Base-by-base conservation (phyloP, 305 asterid species). In the Caryopteris hybrid region DNA sequence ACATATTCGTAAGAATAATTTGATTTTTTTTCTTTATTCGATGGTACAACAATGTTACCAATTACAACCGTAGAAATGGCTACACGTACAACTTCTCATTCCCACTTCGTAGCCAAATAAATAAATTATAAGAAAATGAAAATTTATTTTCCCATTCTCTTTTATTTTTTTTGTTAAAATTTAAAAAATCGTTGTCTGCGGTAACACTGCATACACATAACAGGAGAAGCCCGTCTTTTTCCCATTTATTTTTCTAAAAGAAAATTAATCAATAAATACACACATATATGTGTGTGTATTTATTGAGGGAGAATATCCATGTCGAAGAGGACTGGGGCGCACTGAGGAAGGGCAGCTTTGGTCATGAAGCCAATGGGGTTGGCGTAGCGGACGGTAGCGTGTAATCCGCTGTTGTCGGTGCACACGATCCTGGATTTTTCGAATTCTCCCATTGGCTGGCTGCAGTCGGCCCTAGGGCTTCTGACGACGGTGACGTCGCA, bases 311-410 rank as follows among this genome's bases (percentile, higher is more conserved):
- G 20, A 45, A 76, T 64, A 22, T 70, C 86, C 82, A 88, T 6
- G 6, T 81, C 69, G 11, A 56, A 33, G 56, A 84, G 74, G 29
- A 81, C 66, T 1, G 63, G 27, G 5, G 21, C 61, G 75, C 96
- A 88, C 3, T 50, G 14, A 0, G 77, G 12, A 8, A 29, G n/a
- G 13, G 77, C 56, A 8, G 58, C 5, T 6, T n/a, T 4, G 5
- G 82, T 81, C 85, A 76, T 80, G 81, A 81, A 88, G 0, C 87
- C 87, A 12, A 88, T 73, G 12, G 89, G 85, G 27, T 86, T 88
- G 21, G 81, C 91, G n/a, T 25, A 69, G 21, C 93, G 83, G 12
- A 23, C 62, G 4, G 39, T 36, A n/a, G 66, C 43, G 45, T 56
- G 68, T 5, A 84, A 47, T 7, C 96, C 96, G 41, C 22, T 66